phyloP scores from a whole-genome alignment of 164 flowering plant species.

The Stephania japonica region DNA sequence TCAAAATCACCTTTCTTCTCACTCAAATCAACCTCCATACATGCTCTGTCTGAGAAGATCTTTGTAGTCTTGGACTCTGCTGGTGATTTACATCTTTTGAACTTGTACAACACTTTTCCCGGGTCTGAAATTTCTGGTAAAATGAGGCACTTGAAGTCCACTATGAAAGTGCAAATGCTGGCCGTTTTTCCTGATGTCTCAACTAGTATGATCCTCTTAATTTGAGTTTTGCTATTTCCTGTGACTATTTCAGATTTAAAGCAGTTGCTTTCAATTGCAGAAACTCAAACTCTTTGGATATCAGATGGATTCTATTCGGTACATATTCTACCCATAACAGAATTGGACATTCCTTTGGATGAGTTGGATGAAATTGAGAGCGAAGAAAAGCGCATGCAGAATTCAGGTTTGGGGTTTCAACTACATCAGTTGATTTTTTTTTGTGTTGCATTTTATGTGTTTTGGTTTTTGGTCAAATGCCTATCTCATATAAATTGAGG shows the following conservation, averaged over 20 bases:
- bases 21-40: conserved; percentile 55
- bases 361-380: conserved; percentile 30
- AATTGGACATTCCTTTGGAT: conserved; percentile 27
- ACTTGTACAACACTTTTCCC: conserved; percentile 23
- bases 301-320: conserved; percentile 69
- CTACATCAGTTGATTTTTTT: background rate
- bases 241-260: conserved; percentile 8
- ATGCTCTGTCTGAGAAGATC: conserved; percentile 45
- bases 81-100: conserved; percentile 59
- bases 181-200: conserved; percentile 59
- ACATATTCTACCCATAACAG: conserved; percentile 43
- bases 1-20: conserved; percentile 21
- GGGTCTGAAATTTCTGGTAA: conserved; percentile 34
- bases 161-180: conserved; percentile 58
- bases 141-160: conserved; percentile 44
- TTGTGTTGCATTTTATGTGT: background rate
- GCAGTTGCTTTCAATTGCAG: conserved; percentile 34
- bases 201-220: conserved; percentile 31
- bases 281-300: conserved; percentile 58
- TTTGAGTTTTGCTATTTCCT: background rate
- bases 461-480: no score
- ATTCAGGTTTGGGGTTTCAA: conserved; percentile 45
- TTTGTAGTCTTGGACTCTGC: conserved; percentile 64
- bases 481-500: no score
- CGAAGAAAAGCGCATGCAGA: conserved; percentile 37